These are phyloP conservation scores for Dendrobium catenatum DNA, from an alignment of 106 monocot species.

Conservation along the genomic window DNA sequence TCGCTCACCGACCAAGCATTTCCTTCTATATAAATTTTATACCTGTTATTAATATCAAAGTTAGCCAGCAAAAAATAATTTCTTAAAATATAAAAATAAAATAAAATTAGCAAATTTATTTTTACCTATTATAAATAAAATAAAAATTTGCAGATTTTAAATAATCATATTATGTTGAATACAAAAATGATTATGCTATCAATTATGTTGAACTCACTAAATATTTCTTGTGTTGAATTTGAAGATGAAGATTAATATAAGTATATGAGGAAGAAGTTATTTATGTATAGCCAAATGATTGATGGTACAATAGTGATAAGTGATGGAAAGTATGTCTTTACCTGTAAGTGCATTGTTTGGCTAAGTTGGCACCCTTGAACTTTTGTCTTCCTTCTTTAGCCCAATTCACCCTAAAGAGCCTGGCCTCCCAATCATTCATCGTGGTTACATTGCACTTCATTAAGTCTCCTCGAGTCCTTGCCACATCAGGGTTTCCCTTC, in stretches of 20 bases:
- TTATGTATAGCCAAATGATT: no score
- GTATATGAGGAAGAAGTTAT: no score
- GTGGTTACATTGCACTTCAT: constrained; percentile 45
- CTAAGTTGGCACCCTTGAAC: constrained; percentile 44
- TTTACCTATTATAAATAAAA: no score
- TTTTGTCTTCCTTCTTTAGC: constrained; percentile 15
- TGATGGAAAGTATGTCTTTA: neutral
- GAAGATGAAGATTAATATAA: no score
- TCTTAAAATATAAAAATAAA: no score
- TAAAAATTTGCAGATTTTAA: no score
- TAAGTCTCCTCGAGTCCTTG: constrained; percentile 31
- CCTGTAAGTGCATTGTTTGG: constrained; percentile 65
- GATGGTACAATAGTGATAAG: no score
- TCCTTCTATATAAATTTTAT: constrained; percentile 88
- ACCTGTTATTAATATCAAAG: constrained; percentile 24
- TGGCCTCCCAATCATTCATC: constrained; percentile 34
- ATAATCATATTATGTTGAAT: no score
- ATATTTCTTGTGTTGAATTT: no score
- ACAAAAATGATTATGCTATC: no score
- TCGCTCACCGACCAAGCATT: constrained; percentile 84
- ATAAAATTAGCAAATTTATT: no score
- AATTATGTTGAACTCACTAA: no score
- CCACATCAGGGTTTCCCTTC: constrained; percentile 55
- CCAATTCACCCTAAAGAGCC: constrained; percentile 53
- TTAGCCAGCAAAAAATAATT: neutral